phyloP scores from a whole-genome alignment of 2,329 filamentous ascomycete species.

The Cladobotryum mycophilum region DNA sequence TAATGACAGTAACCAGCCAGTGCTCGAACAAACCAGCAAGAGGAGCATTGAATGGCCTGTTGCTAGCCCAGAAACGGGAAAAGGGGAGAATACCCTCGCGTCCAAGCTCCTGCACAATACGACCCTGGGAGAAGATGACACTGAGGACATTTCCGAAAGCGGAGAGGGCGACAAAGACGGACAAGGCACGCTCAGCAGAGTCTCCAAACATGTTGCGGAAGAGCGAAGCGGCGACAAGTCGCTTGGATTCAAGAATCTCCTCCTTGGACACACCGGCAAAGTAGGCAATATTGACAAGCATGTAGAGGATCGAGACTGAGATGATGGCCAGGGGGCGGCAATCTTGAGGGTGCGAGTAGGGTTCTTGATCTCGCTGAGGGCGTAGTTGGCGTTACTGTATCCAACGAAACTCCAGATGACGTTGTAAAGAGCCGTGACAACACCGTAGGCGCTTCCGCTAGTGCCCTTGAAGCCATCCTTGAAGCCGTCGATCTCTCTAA shows the following conservation, averaged over 20 bases:
- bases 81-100: slow-evolving; percentile 61
- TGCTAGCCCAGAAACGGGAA: slow-evolving; percentile 56
- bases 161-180: slow-evolving; percentile 60
- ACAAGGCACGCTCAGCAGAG: slow-evolving; percentile 51
- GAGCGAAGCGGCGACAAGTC: slow-evolving; percentile 47
- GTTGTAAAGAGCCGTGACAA: slow-evolving; percentile 66
- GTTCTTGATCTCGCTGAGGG: slow-evolving; percentile 58
- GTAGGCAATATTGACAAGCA: slow-evolving; percentile 62
- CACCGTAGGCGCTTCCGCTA: slow-evolving; percentile 57
- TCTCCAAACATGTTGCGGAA: slow-evolving; percentile 52
- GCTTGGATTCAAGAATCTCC: slow-evolving; percentile 45
- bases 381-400: slow-evolving; percentile 64
- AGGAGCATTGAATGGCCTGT: slow-evolving; percentile 57
- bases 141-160: slow-evolving; percentile 62
- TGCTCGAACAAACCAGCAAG: slow-evolving; percentile 57
- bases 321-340: slow-evolving; percentile 57
- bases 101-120: slow-evolving; percentile 59
- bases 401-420: slow-evolving; percentile 66
- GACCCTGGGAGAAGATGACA: slow-evolving; percentile 63
- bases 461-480: slow-evolving; percentile 58
- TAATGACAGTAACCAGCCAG: slow-evolving; percentile 57
- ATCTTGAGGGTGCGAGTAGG: slow-evolving; percentile 59
- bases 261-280: slow-evolving; percentile 52
- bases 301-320: slow-evolving; percentile 55
- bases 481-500: slow-evolving; percentile 56